Evolutionary conservation across 192 early-diverging fungal genomes (phyloP).

Genomic region (Linnemannia zychae): DNA sequence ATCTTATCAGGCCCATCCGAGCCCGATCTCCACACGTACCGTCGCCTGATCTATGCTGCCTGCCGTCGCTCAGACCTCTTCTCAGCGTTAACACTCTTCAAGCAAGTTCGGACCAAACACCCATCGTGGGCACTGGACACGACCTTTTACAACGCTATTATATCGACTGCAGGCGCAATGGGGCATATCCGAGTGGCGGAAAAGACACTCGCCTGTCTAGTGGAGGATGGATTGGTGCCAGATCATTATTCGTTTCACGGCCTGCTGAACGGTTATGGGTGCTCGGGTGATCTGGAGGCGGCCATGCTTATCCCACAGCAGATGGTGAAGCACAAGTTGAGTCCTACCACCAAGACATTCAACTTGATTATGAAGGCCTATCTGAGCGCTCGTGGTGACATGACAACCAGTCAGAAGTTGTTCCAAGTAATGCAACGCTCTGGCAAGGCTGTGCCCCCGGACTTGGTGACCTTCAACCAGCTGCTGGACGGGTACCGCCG

Average conservation of each 20-base stretch:
- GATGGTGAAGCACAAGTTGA: slow-evolving; percentile 52
- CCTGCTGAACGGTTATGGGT: slow-evolving; percentile 47
- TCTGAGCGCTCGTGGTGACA: slow-evolving; percentile 14
- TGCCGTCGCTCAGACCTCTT: slow-evolving; percentile 47
- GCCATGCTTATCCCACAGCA: slow-evolving; percentile 35
- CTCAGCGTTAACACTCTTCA: slow-evolving; percentile 30
- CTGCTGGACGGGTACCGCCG: slow-evolving; percentile 49
- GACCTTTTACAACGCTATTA: slow-evolving; percentile 45
- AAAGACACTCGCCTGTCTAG: slow-evolving; percentile 27
- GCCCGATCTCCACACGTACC: slow-evolving; percentile 48
- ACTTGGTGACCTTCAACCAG: slow-evolving; percentile 48
- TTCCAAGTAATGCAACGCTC: slow-evolving; percentile 36
- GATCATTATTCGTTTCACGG: slow-evolving; percentile 49
- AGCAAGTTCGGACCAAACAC: slow-evolving; percentile 18
- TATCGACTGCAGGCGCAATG: slow-evolving; percentile 38
- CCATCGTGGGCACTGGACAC: slow-evolving; percentile 21
- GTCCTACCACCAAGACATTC: slow-evolving; percentile 53
- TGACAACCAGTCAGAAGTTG: slow-evolving; percentile 35
- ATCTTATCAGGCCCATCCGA: slow-evolving; percentile 4
- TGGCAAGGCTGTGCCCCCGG: slow-evolving; percentile 15
- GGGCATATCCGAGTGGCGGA: slow-evolving; percentile 33
- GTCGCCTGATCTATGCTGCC: slow-evolving; percentile 48
- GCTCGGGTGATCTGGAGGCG: slow-evolving; percentile 30
- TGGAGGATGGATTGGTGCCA: slow-evolving; percentile 33
- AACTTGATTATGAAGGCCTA: slow-evolving; percentile 55